Percentiles rank a stretch among this genome's conserved stretches.
Evolutionary conservation across 352 stramenopile species (phyloP).

Genomic region (Pythium plurisporium): DNA sequence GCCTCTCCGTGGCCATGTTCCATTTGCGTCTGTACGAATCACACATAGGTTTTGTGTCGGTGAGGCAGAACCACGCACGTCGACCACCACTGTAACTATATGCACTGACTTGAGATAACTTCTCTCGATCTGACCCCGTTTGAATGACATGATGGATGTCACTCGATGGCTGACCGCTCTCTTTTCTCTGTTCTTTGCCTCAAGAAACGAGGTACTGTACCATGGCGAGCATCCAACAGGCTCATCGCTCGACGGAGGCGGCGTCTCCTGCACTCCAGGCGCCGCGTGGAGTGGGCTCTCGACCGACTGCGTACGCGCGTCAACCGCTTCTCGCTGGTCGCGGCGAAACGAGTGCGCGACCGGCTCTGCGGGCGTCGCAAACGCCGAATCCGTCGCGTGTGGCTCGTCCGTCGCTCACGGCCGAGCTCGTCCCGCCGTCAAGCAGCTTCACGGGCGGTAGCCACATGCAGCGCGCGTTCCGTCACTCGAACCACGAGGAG

Average conservation of each 20-base stretch:
- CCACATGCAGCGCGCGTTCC: constrained; percentile 8
- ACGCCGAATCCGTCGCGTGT: background rate
- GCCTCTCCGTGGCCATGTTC: too few species aligned
- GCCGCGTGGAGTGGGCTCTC: background rate
- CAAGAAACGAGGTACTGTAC: too few species aligned
- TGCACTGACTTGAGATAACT: background rate
- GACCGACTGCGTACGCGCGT: background rate
- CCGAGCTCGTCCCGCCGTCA: background rate
- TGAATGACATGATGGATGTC: background rate
- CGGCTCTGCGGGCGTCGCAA: background rate
- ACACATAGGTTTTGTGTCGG: too few species aligned
- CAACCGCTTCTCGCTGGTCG: background rate
- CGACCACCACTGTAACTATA: too few species aligned
- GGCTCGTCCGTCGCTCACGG: background rate
- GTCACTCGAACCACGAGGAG: constrained; percentile 9
- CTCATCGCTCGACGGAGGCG: background rate
- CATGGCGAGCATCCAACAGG: constrained; percentile 16
- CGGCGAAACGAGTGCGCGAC: background rate
- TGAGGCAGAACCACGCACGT: too few species aligned
- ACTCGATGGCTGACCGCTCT: background rate
- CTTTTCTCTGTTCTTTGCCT: background rate
- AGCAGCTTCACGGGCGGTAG: constrained; percentile 9
- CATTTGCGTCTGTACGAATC: too few species aligned
- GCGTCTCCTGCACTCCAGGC: constrained; percentile 9
- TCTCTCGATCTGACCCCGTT: background rate